Evolutionary conservation across 345 rosid genomes (phyloP).

Genomic region (Aquilaria sinensis): DNA sequence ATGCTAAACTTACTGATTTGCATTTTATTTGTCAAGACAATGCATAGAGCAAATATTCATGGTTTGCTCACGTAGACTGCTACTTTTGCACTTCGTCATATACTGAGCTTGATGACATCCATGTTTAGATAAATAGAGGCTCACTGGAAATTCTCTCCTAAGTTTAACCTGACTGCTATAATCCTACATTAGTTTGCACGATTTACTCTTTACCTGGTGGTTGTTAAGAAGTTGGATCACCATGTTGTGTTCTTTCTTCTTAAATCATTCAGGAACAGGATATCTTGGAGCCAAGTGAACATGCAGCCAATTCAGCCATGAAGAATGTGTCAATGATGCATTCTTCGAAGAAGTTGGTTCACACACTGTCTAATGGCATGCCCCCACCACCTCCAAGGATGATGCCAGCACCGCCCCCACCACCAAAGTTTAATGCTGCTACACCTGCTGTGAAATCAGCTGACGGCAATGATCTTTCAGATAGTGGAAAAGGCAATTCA

Average conservation of each 20-base stretch:
- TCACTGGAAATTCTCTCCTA: too few species aligned
- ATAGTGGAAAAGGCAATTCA: constrained; percentile 2
- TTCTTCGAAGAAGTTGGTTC: constrained; percentile 39
- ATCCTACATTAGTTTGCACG: neutral
- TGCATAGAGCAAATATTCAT: too few species aligned
- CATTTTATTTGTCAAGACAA: too few species aligned
- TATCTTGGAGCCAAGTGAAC: constrained; percentile 24
- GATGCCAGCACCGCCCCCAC: constrained; percentile 39
- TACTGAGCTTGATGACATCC: too few species aligned
- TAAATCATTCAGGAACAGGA: constrained; percentile 41
- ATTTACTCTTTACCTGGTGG: neutral
- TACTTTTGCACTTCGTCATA: too few species aligned
- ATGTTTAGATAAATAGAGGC: too few species aligned
- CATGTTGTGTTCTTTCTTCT: constrained; percentile 13
- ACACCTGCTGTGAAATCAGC: constrained; percentile 18
- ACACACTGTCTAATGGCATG: constrained; percentile 29
- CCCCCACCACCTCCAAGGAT: constrained; percentile 26
- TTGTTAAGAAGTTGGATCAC: constrained; percentile 23
- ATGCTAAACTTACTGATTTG: too few species aligned
- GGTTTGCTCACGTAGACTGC: too few species aligned
- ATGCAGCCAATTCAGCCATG: constrained; percentile 14
- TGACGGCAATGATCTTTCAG: constrained; percentile 17
- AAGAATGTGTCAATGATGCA: constrained; percentile 37
- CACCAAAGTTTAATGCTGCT: constrained; percentile 42
- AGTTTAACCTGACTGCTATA: too few species aligned